phyloP scores from a whole-genome alignment of 2,329 filamentous ascomycete genomes.

The Calonectria multiphialidica region DNA sequence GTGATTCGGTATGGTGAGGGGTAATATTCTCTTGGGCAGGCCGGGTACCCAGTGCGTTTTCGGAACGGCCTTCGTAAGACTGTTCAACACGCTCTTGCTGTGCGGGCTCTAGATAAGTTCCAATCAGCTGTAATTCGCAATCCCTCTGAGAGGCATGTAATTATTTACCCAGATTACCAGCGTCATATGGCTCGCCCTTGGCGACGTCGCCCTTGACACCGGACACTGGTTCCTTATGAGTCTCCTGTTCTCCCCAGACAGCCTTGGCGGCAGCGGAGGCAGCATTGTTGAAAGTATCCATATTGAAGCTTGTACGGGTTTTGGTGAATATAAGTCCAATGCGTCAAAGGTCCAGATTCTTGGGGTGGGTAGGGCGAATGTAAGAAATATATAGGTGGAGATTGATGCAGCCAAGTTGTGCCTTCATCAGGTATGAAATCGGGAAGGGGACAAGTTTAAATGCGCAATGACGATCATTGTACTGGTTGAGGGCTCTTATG shows the following conservation, averaged over 20 bases:
- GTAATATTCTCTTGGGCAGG: background rate
- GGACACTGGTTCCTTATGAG: slow-evolving; percentile 74
- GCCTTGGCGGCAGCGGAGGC: slow-evolving; percentile 55
- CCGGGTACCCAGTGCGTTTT: background rate
- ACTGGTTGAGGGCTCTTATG: slow-evolving; percentile 3
- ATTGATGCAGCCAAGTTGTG: background rate
- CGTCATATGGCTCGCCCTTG: slow-evolving; percentile 80
- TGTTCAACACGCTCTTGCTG: slow-evolving; percentile 19
- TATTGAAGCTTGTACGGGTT: slow-evolving; percentile 43
- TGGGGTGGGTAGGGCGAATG: too few relatives aligned
- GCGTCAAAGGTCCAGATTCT: too few relatives aligned
- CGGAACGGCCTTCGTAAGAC: background rate
- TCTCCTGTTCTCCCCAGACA: slow-evolving; percentile 58
- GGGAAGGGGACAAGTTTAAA: slow-evolving; percentile 10
- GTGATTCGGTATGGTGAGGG: background rate
- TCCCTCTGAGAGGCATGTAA: background rate
- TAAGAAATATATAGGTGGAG: too few relatives aligned
- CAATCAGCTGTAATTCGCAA: background rate
- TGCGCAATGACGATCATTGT: background rate
- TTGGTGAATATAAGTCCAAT: background rate
- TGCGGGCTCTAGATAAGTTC: background rate
- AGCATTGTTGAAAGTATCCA: slow-evolving; percentile 75
- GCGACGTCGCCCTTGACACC: slow-evolving; percentile 77
- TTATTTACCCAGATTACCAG: slow-evolving; percentile 75
- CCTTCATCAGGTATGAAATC: background rate